Conservation (phyloP, 768 basidiomycete genomes). For the Podaxis sp. region DNA sequence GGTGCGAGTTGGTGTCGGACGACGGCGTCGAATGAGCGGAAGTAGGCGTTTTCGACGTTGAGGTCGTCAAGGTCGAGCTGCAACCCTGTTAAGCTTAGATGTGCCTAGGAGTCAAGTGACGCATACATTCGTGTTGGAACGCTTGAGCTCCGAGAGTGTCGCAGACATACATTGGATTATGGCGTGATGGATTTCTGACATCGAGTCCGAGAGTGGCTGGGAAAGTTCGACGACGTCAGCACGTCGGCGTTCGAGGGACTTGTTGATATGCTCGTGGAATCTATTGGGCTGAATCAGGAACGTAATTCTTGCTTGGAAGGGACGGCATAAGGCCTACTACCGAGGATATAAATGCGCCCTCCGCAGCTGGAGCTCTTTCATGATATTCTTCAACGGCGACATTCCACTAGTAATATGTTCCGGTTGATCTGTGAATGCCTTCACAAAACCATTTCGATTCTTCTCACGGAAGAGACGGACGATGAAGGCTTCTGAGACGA, state of each 20-base stretch:
- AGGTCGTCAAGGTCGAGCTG: constrained; percentile 94
- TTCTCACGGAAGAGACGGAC: constrained; percentile 87
- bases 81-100: neutral
- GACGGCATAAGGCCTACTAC: constrained; percentile 35
- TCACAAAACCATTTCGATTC: constrained; percentile 89
- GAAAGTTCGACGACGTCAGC: constrained; percentile 93
- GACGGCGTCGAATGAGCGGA: constrained; percentile 86
- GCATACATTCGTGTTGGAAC: constrained; percentile 70
- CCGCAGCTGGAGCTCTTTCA: constrained; percentile 89
- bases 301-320: neutral
- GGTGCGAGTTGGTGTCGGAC: constrained; percentile 89
- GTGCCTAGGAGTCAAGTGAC: neutral
- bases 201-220: constrained; percentile 78
- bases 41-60: constrained; percentile 90
- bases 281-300: constrained; percentile 42
- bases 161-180: constrained; percentile 93
- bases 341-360: constrained; percentile 92
- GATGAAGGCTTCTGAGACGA: constrained; percentile 90
- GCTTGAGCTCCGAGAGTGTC: constrained; percentile 86
- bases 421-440: constrained; percentile 96
- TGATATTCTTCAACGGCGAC: constrained; percentile 86
- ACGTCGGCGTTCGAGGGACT: constrained; percentile 74
- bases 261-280: constrained; percentile 87
- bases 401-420: constrained; percentile 92
- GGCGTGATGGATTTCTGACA: constrained; percentile 90